Conservation (phyloP, 2,329 filamentous ascomycete species). For the Purpureocillium takamizusanense region DNA sequence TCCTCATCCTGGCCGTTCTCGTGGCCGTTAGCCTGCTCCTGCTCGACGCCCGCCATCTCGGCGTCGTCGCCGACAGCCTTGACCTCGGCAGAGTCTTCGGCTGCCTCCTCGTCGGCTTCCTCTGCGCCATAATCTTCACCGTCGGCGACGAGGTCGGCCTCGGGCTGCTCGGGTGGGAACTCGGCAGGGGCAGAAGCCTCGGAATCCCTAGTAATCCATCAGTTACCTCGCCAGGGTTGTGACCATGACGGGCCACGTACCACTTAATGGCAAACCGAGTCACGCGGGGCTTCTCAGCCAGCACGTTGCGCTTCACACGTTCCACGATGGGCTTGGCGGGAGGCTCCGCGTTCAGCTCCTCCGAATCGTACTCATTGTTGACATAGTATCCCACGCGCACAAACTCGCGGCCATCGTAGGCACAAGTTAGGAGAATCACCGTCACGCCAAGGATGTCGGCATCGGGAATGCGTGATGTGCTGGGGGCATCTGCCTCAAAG, state of each 20-base stretch:
- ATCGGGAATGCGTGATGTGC: conserved; percentile 82
- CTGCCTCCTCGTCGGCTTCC: conserved; percentile 68
- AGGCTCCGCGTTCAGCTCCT: conserved; percentile 80
- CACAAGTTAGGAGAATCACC: conserved; percentile 90
- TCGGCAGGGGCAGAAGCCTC: conserved; percentile 93
- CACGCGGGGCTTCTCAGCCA: conserved; percentile 94
- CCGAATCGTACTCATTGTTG: conserved; percentile 96
- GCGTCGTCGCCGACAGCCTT: conserved; percentile 53
- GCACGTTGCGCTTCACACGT: conserved; percentile 81
- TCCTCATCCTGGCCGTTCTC: conserved; percentile 50
- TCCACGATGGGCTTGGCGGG: conserved; percentile 89
- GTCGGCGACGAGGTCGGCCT: conserved; percentile 79
- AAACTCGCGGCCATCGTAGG: conserved; percentile 94
- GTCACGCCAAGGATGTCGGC: conserved; percentile 96
- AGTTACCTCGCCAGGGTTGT: too few relatives aligned
- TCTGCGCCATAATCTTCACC: conserved; percentile 89
- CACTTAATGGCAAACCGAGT: conserved; percentile 98
- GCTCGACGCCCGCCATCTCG: conserved; percentile 67
- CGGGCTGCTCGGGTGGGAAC: conserved; percentile 94
- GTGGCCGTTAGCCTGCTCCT: conserved; percentile 23
- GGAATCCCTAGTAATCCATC: conserved; percentile 71
- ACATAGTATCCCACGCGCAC: conserved; percentile 98
- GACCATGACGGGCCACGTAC: conserved; percentile 44
- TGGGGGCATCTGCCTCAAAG: conserved; percentile 90
- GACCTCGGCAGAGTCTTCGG: conserved; percentile 43